These are phyloP conservation scores for Penicillium sp. DNA, from an alignment of 2,329 filamentous ascomycete genomes.

Conservation along the genomic window DNA sequence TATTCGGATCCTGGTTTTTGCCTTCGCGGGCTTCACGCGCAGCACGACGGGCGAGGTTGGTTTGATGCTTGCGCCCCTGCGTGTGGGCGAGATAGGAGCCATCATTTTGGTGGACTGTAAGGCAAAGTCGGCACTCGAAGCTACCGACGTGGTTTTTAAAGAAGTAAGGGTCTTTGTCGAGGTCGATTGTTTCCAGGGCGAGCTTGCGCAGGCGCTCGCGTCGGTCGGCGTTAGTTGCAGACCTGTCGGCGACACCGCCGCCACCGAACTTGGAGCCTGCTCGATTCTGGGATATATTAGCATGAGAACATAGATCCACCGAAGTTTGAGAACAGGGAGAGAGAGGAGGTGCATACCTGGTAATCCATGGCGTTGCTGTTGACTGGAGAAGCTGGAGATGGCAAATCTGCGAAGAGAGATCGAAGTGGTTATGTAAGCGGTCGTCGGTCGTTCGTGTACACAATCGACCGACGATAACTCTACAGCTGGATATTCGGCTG, in stretches of 20 bases:
- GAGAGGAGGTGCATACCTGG: slow-evolving; percentile 38
- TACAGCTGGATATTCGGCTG: neutral
- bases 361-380: slow-evolving; percentile 47
- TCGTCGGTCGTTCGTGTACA: slow-evolving; percentile 2
- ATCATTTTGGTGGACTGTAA: slow-evolving; percentile 98
- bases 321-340: neutral
- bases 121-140: slow-evolving; percentile 94
- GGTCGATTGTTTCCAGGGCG: slow-evolving; percentile 96
- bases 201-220: slow-evolving; percentile 97
- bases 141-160: slow-evolving; percentile 99
- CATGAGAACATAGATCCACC: neutral
- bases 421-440: slow-evolving; percentile 27
- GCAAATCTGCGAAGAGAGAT: slow-evolving; percentile 10
- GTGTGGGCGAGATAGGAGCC: slow-evolving; percentile 98
- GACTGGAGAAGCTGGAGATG: slow-evolving; percentile 7
- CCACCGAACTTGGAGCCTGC: slow-evolving; percentile 97
- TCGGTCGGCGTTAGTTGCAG: slow-evolving; percentile 92
- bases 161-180: slow-evolving; percentile 99
- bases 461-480: slow-evolving; percentile 3
- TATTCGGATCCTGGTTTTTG: slow-evolving; percentile 60
- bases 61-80: slow-evolving; percentile 98
- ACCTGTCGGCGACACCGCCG: slow-evolving; percentile 90
- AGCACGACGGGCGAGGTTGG: slow-evolving; percentile 90
- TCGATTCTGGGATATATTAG: slow-evolving; percentile 65
- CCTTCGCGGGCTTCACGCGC: slow-evolving; percentile 94